Percentiles rank a stretch among this genome's conserved stretches.
Evolutionary conservation across 2,329 filamentous ascomycete genomes (phyloP).

Genomic region (Ceratocystis cacaofunesta): DNA sequence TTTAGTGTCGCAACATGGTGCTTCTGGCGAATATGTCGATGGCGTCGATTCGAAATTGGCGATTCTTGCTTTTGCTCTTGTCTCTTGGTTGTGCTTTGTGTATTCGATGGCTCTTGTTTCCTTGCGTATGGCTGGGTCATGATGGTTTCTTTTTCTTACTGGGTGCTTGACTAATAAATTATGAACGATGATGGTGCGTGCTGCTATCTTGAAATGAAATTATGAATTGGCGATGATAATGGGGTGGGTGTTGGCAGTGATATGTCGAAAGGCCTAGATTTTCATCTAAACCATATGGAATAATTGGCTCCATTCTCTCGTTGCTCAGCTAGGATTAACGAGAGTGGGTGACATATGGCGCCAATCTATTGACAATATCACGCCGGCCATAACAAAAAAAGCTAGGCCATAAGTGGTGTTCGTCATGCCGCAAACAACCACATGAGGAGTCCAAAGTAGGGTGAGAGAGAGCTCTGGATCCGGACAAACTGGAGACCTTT

Average conservation of each 20-base stretch:
- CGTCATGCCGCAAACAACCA: constrained; percentile 6
- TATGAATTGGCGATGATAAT: background rate
- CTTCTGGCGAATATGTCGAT: too few species aligned
- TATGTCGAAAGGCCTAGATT: background rate
- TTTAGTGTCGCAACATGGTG: too few species aligned
- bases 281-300: background rate
- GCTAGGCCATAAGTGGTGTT: background rate
- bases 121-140: background rate
- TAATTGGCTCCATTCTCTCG: background rate
- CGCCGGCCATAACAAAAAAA: background rate
- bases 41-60: too few species aligned
- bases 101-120: background rate
- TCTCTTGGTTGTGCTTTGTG: background rate
- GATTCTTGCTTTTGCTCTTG: background rate
- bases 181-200: background rate
- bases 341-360: background rate
- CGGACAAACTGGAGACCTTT: constrained; percentile 13
- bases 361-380: background rate
- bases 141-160: background rate
- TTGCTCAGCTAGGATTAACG: background rate
- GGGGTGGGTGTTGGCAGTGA: background rate
- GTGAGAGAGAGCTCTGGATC: background rate
- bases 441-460: background rate
- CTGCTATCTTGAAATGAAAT: background rate
- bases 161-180: background rate